Percentiles rank a stretch among this genome's conserved stretches.
phyloP scores from a whole-genome alignment of 2,329 filamentous ascomycete species.

The Knufia fluminis region DNA sequence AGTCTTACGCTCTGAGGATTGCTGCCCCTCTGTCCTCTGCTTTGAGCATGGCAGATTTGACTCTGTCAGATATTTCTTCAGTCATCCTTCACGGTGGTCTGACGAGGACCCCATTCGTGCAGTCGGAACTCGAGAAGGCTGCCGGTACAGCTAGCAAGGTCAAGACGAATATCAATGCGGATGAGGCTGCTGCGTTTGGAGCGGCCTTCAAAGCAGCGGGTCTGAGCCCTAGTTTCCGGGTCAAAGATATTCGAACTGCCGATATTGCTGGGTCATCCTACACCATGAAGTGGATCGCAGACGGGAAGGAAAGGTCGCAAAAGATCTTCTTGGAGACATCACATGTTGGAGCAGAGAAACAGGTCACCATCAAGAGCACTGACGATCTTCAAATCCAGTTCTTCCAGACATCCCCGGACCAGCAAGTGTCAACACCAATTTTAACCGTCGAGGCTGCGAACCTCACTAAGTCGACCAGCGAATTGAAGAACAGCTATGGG shows the following conservation, averaged over 20 bases:
- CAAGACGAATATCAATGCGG: conserved; percentile 88
- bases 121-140: conserved; percentile 72
- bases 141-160: conserved; percentile 68
- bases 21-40: conserved; percentile 62
- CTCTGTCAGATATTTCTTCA: conserved; percentile 69
- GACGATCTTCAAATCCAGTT: conserved; percentile 74
- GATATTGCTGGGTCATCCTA: conserved; percentile 68
- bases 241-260: conserved; percentile 86
- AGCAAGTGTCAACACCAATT: conserved; percentile 48
- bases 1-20: conserved; percentile 59
- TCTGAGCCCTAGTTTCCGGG: conserved; percentile 88
- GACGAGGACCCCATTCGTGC: conserved; percentile 86
- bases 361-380: conserved; percentile 71
- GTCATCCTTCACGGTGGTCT: conserved; percentile 89
- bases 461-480: conserved; percentile 69
- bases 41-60: conserved; percentile 62
- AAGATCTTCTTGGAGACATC: conserved; percentile 74
- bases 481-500: conserved; percentile 67
- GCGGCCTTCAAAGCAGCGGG: conserved; percentile 89
- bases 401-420: conserved; percentile 56
- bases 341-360: conserved; percentile 67
- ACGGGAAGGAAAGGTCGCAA: conserved; percentile 65
- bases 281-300: conserved; percentile 64
- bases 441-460: conserved; percentile 68
- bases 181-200: conserved; percentile 92